Conservation (phyloP, 768 basidiomycete genomes). For the Amanita muscaria region DNA sequence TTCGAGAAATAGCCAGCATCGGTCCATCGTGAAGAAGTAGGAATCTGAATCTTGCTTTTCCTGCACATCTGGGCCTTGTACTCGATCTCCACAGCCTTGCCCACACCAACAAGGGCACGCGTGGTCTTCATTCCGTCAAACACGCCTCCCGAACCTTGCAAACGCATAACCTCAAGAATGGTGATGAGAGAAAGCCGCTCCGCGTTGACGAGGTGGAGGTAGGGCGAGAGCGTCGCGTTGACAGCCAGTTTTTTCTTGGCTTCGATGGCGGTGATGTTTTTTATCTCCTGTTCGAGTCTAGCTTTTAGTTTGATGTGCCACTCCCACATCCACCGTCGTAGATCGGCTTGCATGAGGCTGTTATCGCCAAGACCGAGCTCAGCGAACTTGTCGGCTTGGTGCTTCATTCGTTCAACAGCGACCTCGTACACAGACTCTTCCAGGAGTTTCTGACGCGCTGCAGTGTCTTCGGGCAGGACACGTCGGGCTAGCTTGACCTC, state of each 20-base stretch:
- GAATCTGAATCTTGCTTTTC: conserved; percentile 47
- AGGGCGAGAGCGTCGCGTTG: conserved; percentile 42
- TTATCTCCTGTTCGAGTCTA: conserved; percentile 44
- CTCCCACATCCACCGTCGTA: conserved; percentile 78
- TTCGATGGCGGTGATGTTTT: conserved; percentile 30
- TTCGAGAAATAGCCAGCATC: conserved; percentile 44
- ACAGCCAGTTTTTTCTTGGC: conserved; percentile 13
- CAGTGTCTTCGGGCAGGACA: conserved; percentile 57
- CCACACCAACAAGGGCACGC: conserved; percentile 69
- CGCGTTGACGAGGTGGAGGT: conserved; percentile 64
- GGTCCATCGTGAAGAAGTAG: conserved; percentile 20
- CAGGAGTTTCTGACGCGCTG: conserved; percentile 69
- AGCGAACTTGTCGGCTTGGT: conserved; percentile 50
- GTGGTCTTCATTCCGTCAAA: conserved; percentile 84
- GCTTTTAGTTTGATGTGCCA: conserved; percentile 63
- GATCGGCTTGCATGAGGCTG: conserved; percentile 35
- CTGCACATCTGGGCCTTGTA: conserved; percentile 79
- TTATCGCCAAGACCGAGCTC: conserved; percentile 45
- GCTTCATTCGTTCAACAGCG: conserved; percentile 60
- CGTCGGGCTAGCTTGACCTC: conserved; percentile 54
- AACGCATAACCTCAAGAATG: conserved; percentile 81
- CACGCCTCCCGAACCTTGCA: conserved; percentile 72
- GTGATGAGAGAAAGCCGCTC: conserved; percentile 82
- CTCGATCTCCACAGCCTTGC: conserved; percentile 82
- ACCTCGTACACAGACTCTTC: conserved; percentile 84